Conservation (phyloP, 768 basidiomycete species). For the Solioccasus polychromus region DNA sequence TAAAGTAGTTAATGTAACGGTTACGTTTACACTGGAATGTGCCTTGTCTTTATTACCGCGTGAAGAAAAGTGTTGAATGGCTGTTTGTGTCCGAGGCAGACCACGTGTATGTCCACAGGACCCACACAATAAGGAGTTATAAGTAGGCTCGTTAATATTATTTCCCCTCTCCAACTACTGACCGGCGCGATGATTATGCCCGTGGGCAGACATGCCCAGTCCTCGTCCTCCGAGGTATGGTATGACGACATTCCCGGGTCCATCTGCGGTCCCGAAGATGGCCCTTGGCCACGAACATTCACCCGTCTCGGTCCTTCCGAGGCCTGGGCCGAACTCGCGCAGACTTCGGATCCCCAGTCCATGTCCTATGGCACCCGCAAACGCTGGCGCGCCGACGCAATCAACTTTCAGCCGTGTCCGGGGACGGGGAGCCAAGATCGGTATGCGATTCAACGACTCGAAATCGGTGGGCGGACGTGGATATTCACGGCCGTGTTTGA, state of each 20-base stretch:
- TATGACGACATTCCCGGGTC: conserved; percentile 61
- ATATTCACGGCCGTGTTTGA: conserved; percentile 70
- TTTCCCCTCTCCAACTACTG: neutral
- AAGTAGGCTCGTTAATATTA: too few species aligned
- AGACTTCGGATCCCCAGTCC: conserved; percentile 51
- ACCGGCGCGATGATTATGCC: conserved; percentile 13
- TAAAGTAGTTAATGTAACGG: conserved; percentile 5
- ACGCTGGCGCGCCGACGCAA: conserved; percentile 49
- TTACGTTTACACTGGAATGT: conserved; percentile 17
- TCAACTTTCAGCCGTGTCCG: conserved; percentile 67
- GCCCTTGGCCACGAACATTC: conserved; percentile 62
- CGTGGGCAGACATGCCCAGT: conserved; percentile 11
- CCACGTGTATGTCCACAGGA: conserved; percentile 20
- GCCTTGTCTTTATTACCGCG: conserved; percentile 4
- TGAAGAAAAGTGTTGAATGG: too few species aligned
- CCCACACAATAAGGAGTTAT: too few species aligned
- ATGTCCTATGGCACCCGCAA: conserved; percentile 35
- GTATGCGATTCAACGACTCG: conserved; percentile 55
- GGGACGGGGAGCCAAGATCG: conserved; percentile 59
- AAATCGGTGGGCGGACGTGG: conserved; percentile 57
- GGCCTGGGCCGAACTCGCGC: conserved; percentile 50
- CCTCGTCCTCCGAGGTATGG: conserved; percentile 42
- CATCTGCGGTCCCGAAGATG: conserved; percentile 61
- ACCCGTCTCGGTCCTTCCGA: conserved; percentile 48
- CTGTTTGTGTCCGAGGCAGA: conserved; percentile 7